Base-by-base conservation (phyloP, 805 yeast genomes). In the Pichia nanzhaoensis region DNA sequence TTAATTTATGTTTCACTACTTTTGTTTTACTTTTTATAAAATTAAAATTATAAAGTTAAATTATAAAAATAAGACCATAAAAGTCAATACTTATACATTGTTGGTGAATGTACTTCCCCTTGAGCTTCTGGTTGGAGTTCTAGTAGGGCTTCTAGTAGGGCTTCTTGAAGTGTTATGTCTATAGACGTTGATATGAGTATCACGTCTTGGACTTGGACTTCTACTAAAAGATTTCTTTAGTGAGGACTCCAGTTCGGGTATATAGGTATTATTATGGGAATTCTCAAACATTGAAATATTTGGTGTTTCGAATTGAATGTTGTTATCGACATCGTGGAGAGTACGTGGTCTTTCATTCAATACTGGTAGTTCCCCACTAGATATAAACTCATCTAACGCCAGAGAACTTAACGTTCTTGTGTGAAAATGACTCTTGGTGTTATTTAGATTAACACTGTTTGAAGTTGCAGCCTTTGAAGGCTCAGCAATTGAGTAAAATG, bases 301-400 rank as follows among this genome's bases (percentile, higher is more conserved):
- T 24, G 54, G 50, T 20, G 42, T 49, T 28, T 46, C 42, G 6
- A 45, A 18, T 16, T 14, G 17, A 4, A 32, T 17, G 18, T 38
- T 24, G 24, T 33, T 39, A 19, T 13, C 22, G n/a, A 39, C 17
- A 30, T 39, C 41, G n/a, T 28, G 5, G 16, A 39, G 8, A 17
- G 41, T 39, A 18, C 41, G 41, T 30, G 46, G 48, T 17, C 39
- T 33, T 14, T 53, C 48, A 32, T 41, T 50, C 21, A 51, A 44
- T 16, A 22, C 10, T 7, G 59, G 59, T 20, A 56, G 34, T 21
- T 44, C 51, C 18, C 60, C 60, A 6, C 57, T 55, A 5, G 53
- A 45, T 1, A 60, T 58, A 37, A 60, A 60, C 34, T 60, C 63
- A 45, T 60, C 65, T 32, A 61, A 37, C 2, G 54, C 45, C 10